Evolutionary conservation across 805 yeast species (phyloP), one percentile per base, ranked within the genome.

Genomic region (Brettanomyces anomalus): DNA sequence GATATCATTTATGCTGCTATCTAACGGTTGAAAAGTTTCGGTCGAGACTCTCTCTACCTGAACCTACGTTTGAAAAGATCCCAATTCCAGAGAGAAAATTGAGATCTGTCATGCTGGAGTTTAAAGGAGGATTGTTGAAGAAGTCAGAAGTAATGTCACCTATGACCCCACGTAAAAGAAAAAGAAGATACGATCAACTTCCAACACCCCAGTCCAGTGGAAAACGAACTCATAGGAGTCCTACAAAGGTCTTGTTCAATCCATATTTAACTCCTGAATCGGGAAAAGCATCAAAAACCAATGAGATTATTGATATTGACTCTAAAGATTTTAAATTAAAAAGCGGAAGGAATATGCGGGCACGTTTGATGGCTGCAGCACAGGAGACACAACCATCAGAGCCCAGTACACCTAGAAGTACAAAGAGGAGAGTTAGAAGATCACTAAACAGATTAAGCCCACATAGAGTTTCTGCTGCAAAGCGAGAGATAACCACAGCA

Each of bases 1-100:
- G 90, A 42, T 71, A 70, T 43, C 89, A 83, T 55, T 56, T 84
- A 11, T 79, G 87, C 56, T 83, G 87, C 4, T 75, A 64, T 47
- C 55, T 81, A 19, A 81, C 85, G 0, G 72, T 73, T 13, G 78
- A 77, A 44, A 67, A 68, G 47, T 68, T 73, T 36, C 62, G 63
- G 11, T 60, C 64, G 10, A 60, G 60, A 31, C 62, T 74, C 36
- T 58, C 67, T 3, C 62, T 77, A 7, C 73, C 81, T 1, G 62
- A 64, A 3, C 84, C 82, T 5, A 63, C 63, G 30, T 41, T 65
- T 32, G 70, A 68, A 38, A 70, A 68, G 47, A 71, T 83, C 2
- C 90, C 93, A 0, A 58, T 80, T 3, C 84, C 79, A 13, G 66
- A 67, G 1, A 57, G 60, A 40, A 54, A 64, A 13, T 62, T 74